Evolutionary conservation across 2,329 filamentous ascomycete genomes (phyloP).

Genomic region (Sphaceloma murrayae): DNA sequence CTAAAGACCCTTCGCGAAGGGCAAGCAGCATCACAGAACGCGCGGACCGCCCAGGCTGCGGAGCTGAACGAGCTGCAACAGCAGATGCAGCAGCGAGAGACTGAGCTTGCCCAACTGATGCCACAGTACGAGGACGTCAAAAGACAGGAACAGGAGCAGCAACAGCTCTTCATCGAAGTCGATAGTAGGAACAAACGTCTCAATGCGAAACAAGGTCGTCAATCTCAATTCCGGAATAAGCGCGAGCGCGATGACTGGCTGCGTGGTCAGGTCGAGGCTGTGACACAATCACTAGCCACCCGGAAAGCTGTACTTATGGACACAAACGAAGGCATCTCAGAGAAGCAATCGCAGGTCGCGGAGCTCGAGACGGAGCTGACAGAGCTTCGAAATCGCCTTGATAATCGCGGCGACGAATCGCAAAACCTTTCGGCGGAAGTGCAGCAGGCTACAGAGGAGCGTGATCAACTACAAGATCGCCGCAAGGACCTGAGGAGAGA

Average conservation of each 20-base stretch:
- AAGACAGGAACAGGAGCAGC: conserved; percentile 60
- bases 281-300: conserved; percentile 63
- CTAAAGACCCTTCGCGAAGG: conserved; percentile 75
- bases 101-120: conserved; percentile 62
- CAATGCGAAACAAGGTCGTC: conserved; percentile 85
- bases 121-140: conserved; percentile 69
- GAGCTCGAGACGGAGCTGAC: conserved; percentile 64
- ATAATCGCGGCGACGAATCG: conserved; percentile 68
- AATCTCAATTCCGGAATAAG: conserved; percentile 79
- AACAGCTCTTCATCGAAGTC: conserved; percentile 62
- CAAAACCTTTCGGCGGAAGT: conserved; percentile 64
- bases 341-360: conserved; percentile 61
- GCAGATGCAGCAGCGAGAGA: conserved; percentile 67
- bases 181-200: conserved; percentile 68
- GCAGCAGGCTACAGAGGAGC: conserved; percentile 64
- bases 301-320: conserved; percentile 80
- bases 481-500: conserved; percentile 81
- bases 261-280: conserved; percentile 67
- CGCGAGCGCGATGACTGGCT: conserved; percentile 78
- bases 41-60: conserved; percentile 58
- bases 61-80: conserved; percentile 63
- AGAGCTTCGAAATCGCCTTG: conserved; percentile 59
- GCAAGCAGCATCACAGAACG: conserved; percentile 65
- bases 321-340: conserved; percentile 69
- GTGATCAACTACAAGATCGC: conserved; percentile 74